phyloP scores from a whole-genome alignment of 208 protist species.

The Trypanosoma avium region DNA sequence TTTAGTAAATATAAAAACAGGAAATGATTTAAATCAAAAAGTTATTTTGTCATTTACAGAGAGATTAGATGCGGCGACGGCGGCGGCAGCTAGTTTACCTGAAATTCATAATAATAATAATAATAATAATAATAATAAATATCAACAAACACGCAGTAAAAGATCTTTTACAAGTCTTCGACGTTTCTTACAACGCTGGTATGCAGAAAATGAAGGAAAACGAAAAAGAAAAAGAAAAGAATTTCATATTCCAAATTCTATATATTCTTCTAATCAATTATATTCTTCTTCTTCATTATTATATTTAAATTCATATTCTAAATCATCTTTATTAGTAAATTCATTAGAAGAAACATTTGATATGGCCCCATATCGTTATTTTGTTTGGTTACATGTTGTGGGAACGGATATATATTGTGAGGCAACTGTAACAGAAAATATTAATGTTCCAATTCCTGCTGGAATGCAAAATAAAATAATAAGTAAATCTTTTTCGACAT shows the following conservation, averaged over 20 bases:
- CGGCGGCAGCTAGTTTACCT: conserved; percentile 11
- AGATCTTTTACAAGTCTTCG: conserved; percentile 24
- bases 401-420: conserved; percentile 19
- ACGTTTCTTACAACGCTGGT: conserved; percentile 7
- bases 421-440: conserved; percentile 11
- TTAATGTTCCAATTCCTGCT: not conserved
- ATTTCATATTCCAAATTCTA: not conserved
- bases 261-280: not conserved
- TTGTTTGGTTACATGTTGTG: conserved; percentile 25
- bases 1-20: not conserved
- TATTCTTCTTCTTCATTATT: too few species aligned
- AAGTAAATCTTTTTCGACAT: not conserved
- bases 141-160: too few species aligned
- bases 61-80: not conserved
- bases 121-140: too few species aligned
- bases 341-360: not conserved
- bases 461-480: too few species aligned
- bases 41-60: conserved; percentile 19
- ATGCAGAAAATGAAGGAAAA: not conserved
- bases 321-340: not conserved
- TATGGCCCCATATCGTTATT: conserved; percentile 14
- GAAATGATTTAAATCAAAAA: not conserved
- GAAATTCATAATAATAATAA: not conserved
- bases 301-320: not conserved
- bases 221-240: not conserved